Evolutionary conservation across 108 stramenopile genomes (phyloP), one percentile per base, ranked within the genome.

Genomic region (Nitzschia inconspicua): DNA sequence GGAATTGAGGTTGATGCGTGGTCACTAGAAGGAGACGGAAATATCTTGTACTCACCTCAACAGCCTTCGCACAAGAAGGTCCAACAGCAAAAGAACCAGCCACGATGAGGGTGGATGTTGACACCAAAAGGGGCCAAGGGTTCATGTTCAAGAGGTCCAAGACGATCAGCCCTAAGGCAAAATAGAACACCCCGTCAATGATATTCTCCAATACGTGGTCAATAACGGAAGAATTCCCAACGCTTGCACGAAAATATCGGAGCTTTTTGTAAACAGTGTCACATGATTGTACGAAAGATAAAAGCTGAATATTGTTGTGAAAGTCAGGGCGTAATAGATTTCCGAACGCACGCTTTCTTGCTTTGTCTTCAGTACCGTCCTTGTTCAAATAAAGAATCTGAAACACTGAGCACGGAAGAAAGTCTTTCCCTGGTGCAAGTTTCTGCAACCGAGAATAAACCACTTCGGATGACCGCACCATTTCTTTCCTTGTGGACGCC

Each of bases 81-180:
- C 90, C 86, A 32, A 91, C 53, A 5, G 86, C 85, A 63, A 91
- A 88, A 1, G 86, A 77, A 55, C 86, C 68, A 0, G 85, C 76
- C 13, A 91, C 83, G 27, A 87, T 20, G 5, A 90, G 54, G 4
- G 85, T 83, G 7, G 80, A 75, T 40, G 82, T 34, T 3, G 85
- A 82, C 4, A 83, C 79, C 2, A 90, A 61, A 8, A 90, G 66
- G 19, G 83, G 78, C 83, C 81, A 85, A 3, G 90, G 90, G 40
- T 88, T 83, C 34, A 83, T 58, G n/a, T 77, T 47, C 40, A 91
- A 41, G 0, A 88, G 37, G 20, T 44, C 42, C 52, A 86, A 41
- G 0, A 86, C 47, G 23, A 75, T 44, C 40, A 89, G 51, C 19
- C 53, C 58, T 16, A 91, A 66, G 32, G 81, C 72, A 51, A 87